These are phyloP conservation scores for Voacanga thouarsii DNA, from an alignment of 257 asterid genomes.

Conservation along the genomic window DNA sequence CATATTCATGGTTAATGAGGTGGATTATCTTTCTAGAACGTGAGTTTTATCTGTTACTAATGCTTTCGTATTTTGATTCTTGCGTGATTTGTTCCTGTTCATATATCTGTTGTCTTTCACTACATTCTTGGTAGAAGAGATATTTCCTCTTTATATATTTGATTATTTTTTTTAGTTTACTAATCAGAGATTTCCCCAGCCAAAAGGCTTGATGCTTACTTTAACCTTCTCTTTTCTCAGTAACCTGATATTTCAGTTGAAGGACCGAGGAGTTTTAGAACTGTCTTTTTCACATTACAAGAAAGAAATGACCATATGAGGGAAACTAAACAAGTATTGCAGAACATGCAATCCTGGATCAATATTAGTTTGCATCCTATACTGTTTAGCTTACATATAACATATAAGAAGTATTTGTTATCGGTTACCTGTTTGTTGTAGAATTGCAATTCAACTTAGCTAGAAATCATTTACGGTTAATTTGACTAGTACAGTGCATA, in stretches of 20 bases:
- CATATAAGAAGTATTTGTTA: background rate
- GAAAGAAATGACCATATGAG: background rate
- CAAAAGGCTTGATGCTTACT: background rate
- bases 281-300: background rate
- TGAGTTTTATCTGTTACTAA: conserved; percentile 34
- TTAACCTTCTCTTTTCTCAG: background rate
- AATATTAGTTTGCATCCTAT: background rate
- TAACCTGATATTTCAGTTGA: background rate
- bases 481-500: background rate
- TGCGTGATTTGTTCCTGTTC: background rate
- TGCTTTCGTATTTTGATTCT: background rate
- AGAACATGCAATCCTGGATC: background rate
- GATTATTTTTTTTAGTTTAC: background rate
- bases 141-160: background rate
- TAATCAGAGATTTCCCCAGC: background rate
- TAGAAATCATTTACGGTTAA: background rate
- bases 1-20: conserved; percentile 63
- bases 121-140: background rate
- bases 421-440: background rate
- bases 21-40: conserved; percentile 78
- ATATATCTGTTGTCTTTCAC: background rate
- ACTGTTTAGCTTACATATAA: background rate
- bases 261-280: background rate
- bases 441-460: background rate
- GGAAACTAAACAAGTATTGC: background rate